Base-by-base conservation (phyloP, 306 rosid species). In the Luffa acutangula region DNA sequence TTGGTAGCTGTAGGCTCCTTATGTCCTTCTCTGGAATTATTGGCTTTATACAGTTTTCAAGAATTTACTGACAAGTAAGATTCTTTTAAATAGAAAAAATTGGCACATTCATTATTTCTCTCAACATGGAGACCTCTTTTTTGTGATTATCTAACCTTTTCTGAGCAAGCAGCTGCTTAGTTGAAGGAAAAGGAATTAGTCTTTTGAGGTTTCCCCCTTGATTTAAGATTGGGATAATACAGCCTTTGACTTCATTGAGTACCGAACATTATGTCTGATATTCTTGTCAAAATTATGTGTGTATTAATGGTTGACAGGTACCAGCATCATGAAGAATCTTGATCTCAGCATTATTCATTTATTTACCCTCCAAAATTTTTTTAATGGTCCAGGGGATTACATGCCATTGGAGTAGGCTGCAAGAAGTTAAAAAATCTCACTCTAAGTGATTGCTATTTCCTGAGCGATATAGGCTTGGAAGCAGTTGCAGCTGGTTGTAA, bases 401-500 rank as follows among this genome's bases (percentile, higher is more conserved):
- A 54, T 82, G 91, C 97, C 43, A 86, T 93, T 70, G 97, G 98
- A 65, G 82, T 76, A 31, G 99, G 99, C 63, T 91, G 97, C 80
- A 90, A 90, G 92, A 96, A 93, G 91, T 87, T 96, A 82, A 96
- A 88, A 81, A 89, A 88, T 81, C 88, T 95, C 82, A 91, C 89
- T 82, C 81, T 93, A 65, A 91, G 94, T 59, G 99, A 96, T 84
- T 93, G 99, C 84, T 91, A 88, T 89, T 89, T 88, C 83, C 86
- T 96, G 85, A 90, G 92, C 75, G 98, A 91, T 86, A 93, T 81
- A 81, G 95, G 97, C 51, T 88, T 96, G 92, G 97, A 96, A 83
- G 90, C 94, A 84, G 92, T 96, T 89, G 97, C 98, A 52, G 78
- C 72, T 58, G 98, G 99, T 77, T 96, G 99, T 85, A 83, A 93